Evolutionary conservation across 2,329 filamentous ascomycete species (phyloP).

Genomic region (Alternaria sp.): DNA sequence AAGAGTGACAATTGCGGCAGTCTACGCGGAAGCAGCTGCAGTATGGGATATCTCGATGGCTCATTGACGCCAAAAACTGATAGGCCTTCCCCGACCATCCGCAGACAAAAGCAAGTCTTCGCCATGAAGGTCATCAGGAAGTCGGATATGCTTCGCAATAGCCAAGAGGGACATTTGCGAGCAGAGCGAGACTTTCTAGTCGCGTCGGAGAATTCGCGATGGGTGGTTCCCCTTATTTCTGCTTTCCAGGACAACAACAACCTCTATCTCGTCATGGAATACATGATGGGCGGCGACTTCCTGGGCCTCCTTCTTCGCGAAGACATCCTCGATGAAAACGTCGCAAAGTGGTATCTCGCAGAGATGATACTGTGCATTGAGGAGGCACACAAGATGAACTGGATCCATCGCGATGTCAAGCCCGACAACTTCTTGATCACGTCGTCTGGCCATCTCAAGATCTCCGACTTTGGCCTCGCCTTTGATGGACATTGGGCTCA

Average conservation of each 20-base stretch:
- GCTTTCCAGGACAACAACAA: conserved; percentile 87
- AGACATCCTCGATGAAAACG: conserved; percentile 78
- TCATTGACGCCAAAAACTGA: conserved; percentile 5
- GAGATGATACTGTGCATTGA: conserved; percentile 97
- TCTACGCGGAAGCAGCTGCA: conserved; percentile 17
- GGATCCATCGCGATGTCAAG: conserved; percentile 96
- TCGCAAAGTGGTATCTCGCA: conserved; percentile 85
- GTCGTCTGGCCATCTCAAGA: conserved; percentile 86
- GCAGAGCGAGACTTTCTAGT: conserved; percentile 93
- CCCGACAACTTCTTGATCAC: conserved; percentile 96
- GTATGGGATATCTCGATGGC: conserved; percentile 17
- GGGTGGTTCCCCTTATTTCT: conserved; percentile 86
- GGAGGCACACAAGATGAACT: conserved; percentile 84
- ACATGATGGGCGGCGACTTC: conserved; percentile 97
- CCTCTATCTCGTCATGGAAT: conserved; percentile 96
- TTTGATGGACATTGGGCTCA: conserved; percentile 97
- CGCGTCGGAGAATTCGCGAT: conserved; percentile 82
- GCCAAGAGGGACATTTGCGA: conserved; percentile 89
- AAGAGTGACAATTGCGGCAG: conserved; percentile 44
- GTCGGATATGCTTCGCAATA: conserved; percentile 86
- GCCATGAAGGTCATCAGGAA: conserved; percentile 99
- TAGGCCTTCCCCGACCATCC: not conserved
- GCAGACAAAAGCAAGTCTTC: conserved; percentile 65
- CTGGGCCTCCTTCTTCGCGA: conserved; percentile 84
- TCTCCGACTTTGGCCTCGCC: conserved; percentile 93